These are phyloP conservation scores for Shiraia sp. DNA, from an alignment of 2,329 filamentous ascomycete species.

Conservation along the genomic window DNA sequence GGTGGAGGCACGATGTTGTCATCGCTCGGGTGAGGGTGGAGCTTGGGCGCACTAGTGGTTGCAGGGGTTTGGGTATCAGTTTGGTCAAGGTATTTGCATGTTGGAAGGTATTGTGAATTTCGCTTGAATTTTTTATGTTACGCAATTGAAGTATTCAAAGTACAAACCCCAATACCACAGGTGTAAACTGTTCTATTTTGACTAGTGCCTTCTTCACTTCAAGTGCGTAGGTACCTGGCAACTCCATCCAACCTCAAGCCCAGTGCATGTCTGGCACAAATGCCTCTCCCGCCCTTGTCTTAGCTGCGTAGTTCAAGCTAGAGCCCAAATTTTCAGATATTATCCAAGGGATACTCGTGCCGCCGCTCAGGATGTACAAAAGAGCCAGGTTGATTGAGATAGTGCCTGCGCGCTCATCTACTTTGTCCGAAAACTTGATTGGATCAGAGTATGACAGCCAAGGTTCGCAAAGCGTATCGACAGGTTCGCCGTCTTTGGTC, in stretches of 20 bases:
- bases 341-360: constrained; percentile 4
- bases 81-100: background rate
- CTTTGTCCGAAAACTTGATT: constrained; percentile 11
- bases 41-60: constrained; percentile 3
- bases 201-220: no score
- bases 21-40: constrained; percentile 20
- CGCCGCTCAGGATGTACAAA: constrained; percentile 11
- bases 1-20: constrained; percentile 29
- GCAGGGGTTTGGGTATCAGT: constrained; percentile 1
- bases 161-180: no score
- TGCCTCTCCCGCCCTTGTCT: constrained; percentile 8
- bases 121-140: no score
- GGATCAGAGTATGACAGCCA: constrained; percentile 15
- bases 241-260: background rate
- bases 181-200: no score
- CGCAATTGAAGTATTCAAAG: no score
- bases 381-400: constrained; percentile 14
- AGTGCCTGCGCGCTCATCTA: constrained; percentile 5
- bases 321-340: constrained; percentile 10
- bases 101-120: no score
- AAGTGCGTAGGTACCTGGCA: no score
- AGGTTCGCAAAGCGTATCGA: constrained; percentile 9
- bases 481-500: background rate
- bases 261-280: constrained; percentile 1
- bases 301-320: constrained; percentile 8